Evolutionary conservation across 345 rosid species (phyloP).

Genomic region (Eucalyptus camaldulensis): DNA sequence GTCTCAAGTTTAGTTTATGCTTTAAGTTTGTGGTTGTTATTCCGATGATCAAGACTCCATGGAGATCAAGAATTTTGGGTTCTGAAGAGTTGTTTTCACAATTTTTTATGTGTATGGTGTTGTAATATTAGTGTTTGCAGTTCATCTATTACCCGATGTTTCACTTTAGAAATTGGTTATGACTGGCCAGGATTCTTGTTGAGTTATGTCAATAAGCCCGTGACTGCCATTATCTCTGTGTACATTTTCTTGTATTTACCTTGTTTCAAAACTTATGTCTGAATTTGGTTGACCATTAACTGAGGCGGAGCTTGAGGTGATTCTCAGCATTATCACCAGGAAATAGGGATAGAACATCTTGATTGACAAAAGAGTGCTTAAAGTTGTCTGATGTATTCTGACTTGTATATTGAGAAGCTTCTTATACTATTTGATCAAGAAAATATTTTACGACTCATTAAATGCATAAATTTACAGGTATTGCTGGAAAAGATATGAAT

Average conservation of each 20-base stretch:
- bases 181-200: background rate
- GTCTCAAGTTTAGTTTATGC: no score
- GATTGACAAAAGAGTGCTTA: background rate
- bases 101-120: background rate
- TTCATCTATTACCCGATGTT: background rate
- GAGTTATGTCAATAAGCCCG: background rate
- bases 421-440: background rate
- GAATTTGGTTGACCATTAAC: background rate
- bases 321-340: background rate
- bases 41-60: accelerated
- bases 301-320: background rate
- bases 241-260: no score
- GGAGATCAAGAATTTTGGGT: accelerated
- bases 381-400: background rate
- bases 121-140: accelerated
- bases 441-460: no score
- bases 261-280: no score
- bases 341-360: background rate
- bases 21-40: no score
- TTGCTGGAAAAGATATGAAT: conserved; percentile 59
- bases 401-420: background rate
- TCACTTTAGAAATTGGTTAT: background rate
- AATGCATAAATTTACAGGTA: conserved; percentile 21
- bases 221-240: background rate
- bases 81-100: background rate